Base-by-base conservation (phyloP, 202 grass and related monocot genomes). In the Hordeum pubiflorum region DNA sequence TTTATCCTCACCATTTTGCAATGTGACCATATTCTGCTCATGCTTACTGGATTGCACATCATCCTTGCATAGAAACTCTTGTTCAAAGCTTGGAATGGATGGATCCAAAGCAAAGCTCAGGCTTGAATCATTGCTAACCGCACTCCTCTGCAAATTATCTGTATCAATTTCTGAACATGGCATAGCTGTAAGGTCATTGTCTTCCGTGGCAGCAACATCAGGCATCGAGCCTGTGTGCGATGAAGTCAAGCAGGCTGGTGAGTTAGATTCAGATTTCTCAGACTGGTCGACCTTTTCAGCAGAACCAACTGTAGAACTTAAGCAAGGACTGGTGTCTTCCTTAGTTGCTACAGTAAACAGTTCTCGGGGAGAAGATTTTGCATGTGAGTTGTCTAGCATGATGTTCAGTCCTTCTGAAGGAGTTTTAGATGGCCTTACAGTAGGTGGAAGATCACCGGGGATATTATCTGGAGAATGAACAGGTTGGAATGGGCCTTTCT, bases 31-130 rank as follows among this genome's bases (percentile, higher is more conserved):
- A 7, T 62, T 81, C 54, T 90, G 77, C 9, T 46, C 74, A 68
- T 84, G 55, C 59, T 81, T 79, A 60, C 69, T 64, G 32, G 54
- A 67, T 56, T 86, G 82, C 14, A 63, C 18, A 72, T 94, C 89
- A 81, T 90, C 90, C 65, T 91, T 99, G 76, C 44, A 82, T 79
- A 89, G 64, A 78, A 93, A 90, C 11, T 91, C 78, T 55, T 90
- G 87, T 72, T 89, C 90, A 67, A 69, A 93, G 79, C 81, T 84
- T 12, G 66, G 50, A 70, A 88, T 90, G 36, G 75, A 88, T 72
- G 69, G 67, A 38, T 83, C 85, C 66, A 82, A 61, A 65, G 31
- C 17, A 74, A 73, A 82, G 59, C 21, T 74, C 27, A 72, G 56
- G n/a, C 31, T 86, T 17, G 70, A 87, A 85, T 71, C 79, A 90